These are phyloP conservation scores for Syzygium oleosum DNA, from an alignment of 345 rosid species.

Conservation along the genomic window DNA sequence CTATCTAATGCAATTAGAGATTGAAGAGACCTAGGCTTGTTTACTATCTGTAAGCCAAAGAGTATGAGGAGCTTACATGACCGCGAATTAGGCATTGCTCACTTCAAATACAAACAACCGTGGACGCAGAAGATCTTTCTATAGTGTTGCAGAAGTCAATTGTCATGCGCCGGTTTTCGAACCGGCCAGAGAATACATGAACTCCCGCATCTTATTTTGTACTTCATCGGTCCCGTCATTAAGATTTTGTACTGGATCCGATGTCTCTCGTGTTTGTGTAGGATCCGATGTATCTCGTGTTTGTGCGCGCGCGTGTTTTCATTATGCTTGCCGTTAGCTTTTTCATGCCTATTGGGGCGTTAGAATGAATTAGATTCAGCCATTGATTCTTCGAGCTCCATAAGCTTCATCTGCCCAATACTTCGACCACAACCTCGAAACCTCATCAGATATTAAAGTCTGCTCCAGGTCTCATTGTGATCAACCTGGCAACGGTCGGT, in stretches of 20 bases:
- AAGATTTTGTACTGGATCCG: not conserved
- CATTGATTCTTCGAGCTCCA: not conserved
- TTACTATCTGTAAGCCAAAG: too few relatives aligned
- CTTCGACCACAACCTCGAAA: fast-evolving
- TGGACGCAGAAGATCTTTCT: not conserved
- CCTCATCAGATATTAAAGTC: not conserved
- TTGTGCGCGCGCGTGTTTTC: not conserved
- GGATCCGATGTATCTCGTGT: not conserved
- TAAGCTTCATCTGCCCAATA: not conserved
- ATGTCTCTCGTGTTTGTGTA: not conserved
- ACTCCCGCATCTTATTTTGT: not conserved
- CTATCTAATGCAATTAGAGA: too few relatives aligned
- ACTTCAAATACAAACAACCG: not conserved
- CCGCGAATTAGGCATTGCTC: not conserved
- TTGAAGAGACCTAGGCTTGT: too few relatives aligned
- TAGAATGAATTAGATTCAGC: not conserved
- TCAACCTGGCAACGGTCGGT: not conserved
- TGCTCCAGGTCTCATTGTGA: not conserved
- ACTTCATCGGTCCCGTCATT: not conserved
- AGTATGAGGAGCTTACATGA: too few relatives aligned
- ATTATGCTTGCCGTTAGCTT: fast-evolving
- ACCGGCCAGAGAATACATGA: not conserved
- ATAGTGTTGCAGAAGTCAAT: not conserved
- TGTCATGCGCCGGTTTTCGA: not conserved
- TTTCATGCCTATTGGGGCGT: not conserved